Base-by-base conservation (phyloP, 129 eudicot species). In the Tagetes erecta region DNA sequence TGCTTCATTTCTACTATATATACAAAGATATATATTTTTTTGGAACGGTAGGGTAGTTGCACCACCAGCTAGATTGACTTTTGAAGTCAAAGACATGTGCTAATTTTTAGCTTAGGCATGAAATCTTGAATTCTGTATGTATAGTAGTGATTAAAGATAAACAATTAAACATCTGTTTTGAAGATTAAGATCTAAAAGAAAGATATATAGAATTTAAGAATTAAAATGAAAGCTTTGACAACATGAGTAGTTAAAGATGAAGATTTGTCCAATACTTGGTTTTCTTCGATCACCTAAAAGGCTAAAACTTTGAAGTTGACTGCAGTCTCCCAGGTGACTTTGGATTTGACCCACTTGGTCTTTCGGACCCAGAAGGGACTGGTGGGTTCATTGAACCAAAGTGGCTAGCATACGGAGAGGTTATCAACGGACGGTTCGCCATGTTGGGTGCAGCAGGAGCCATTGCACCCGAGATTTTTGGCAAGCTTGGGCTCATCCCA, bases 351-450 rank as follows among this genome's bases (percentile, higher is more conserved):
- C 98, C 98, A 37, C 83, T 94, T 9, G 97, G 98, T 8, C 88
- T 94, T 51, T 90, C 98, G 0, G 98, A 94, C 97, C 98, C 98
- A 20, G 98, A 94, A 81, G 98, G 98, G 13, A 81, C 98, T 0
- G 98, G 98, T 51, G 97, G 97, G 9, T 94, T 90, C 91, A 90
- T 94, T 68, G 97, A 94, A 73, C 98, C 98, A 20, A 90, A 72
- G 63, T 94, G 98, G 98, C 78, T 94, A 80, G 97, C 98, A 14
- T 94, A 94, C 34, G 97, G 98, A 38, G 98, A 94, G 70, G 81
- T 90, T 74, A 83, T 90, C 87, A 94, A 90, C 8, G 96, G 97
- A 0, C 91, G 96, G 37, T 84, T 49, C 66, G 98, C 98, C 64
- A 94, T 90, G 98, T 58, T 94, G 67, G 97, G 98, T 3, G 96